These are phyloP conservation scores for Fusarium buharicum DNA, from an alignment of 2,329 filamentous ascomycete species.

Conservation along the genomic window DNA sequence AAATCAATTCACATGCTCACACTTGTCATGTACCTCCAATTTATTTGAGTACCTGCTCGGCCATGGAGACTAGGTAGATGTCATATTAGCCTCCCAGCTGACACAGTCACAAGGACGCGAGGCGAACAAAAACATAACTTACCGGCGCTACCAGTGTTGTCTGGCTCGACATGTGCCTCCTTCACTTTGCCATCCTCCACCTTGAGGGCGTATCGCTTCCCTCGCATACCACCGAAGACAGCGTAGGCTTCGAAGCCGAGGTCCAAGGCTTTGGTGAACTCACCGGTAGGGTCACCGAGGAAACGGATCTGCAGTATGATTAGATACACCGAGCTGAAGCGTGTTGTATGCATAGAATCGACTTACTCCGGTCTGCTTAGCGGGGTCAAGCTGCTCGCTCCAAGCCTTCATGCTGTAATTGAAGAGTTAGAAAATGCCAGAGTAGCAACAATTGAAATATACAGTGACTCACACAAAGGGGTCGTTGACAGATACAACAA, in stretches of 20 bases:
- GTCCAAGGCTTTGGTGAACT: conserved; percentile 86
- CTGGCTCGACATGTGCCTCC: conserved; percentile 83
- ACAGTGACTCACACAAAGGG: conserved; percentile 80
- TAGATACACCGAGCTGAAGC: not conserved
- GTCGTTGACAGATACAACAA: conserved; percentile 93
- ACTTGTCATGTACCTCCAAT: not conserved
- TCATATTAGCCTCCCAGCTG: conserved; percentile 1
- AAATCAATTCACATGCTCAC: not conserved
- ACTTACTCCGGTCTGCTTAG: conserved; percentile 78
- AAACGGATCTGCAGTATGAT: conserved; percentile 77
- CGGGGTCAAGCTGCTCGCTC: conserved; percentile 80
- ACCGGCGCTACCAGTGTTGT: conserved; percentile 86
- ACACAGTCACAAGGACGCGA: not conserved
- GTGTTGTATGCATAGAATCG: not conserved
- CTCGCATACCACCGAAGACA: conserved; percentile 83
- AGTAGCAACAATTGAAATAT: not conserved
- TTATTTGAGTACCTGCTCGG: conserved; percentile 38
- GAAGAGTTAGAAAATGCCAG: conserved; percentile 11
- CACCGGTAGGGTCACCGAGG: conserved; percentile 81
- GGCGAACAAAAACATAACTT: conserved; percentile 47
- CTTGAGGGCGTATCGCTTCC: conserved; percentile 88
- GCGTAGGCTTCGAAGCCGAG: conserved; percentile 78
- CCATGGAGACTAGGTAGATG: conserved; percentile 37
- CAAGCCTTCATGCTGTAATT: conserved; percentile 84
- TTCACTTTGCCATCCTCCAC: conserved; percentile 87